Evolutionary conservation across 495 filamentous ascomycete genomes (phyloP).

Genomic region (Penicillium parvum): DNA sequence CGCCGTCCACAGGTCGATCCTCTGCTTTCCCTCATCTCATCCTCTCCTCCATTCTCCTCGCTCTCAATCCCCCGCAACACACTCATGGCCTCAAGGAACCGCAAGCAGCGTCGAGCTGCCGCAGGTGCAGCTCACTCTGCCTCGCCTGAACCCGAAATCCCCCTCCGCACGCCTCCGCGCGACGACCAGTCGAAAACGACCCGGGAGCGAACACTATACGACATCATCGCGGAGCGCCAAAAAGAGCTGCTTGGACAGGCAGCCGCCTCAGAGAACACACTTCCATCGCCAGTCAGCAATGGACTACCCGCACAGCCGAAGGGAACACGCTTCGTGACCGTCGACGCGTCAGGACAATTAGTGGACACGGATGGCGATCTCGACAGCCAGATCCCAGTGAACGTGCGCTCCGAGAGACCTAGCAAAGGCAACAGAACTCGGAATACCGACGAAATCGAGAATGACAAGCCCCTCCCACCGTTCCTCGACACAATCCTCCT

Average conservation of each 20-base stretch:
- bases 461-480: slow-evolving; percentile 30
- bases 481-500: slow-evolving; percentile 48
- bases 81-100: slow-evolving; percentile 30
- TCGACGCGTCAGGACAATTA: slow-evolving; percentile 34
- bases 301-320: slow-evolving; percentile 9
- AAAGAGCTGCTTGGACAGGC: slow-evolving; percentile 25
- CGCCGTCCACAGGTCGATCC: slow-evolving; percentile 11
- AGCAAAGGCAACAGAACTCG: not conserved
- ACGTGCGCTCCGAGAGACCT: slow-evolving; percentile 4
- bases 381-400: slow-evolving; percentile 10
- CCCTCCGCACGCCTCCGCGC: slow-evolving; percentile 35
- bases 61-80: not conserved
- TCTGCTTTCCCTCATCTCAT: slow-evolving; percentile 14
- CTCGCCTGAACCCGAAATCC: slow-evolving; percentile 22
- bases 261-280: not conserved
- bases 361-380: slow-evolving; percentile 26
- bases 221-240: slow-evolving; percentile 48
- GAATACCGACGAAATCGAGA: slow-evolving; percentile 8
- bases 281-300: slow-evolving; percentile 2
- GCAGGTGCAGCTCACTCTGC: slow-evolving; percentile 15
- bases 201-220: slow-evolving; percentile 43
- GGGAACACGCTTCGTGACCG: slow-evolving; percentile 36
- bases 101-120: slow-evolving; percentile 48
- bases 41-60: slow-evolving; percentile 1
- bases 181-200: slow-evolving; percentile 23